Percentiles rank a stretch among this genome's conserved stretches.
phyloP scores from a whole-genome alignment of 495 filamentous ascomycete species.

The Penicillium ochrochloron region DNA sequence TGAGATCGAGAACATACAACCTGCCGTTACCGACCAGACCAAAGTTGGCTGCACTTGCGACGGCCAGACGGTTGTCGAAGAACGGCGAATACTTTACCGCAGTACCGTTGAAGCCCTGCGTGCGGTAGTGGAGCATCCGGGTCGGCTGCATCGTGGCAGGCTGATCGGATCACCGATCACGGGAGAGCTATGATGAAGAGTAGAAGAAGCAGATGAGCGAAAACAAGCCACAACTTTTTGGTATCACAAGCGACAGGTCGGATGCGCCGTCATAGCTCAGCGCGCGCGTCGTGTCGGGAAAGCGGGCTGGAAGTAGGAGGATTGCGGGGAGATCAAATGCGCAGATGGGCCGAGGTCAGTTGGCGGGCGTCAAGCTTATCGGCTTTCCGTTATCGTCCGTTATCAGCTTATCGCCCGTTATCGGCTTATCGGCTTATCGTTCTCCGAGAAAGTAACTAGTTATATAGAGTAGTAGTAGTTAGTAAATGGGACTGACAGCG shows the following conservation, averaged over 20 bases:
- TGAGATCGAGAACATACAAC: slow-evolving; percentile 79
- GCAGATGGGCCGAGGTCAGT: slow-evolving; percentile 26
- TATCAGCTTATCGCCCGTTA: slow-evolving; percentile 4
- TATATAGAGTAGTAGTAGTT: too few relatives aligned
- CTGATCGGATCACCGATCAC: slow-evolving; percentile 21
- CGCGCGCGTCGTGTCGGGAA: slow-evolving; percentile 7
- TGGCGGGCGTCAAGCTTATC: slow-evolving; percentile 13
- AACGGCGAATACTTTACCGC: slow-evolving; percentile 97
- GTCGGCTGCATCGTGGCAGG: background rate
- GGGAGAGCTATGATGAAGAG: background rate
- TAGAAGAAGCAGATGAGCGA: background rate
- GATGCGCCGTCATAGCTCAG: slow-evolving; percentile 8
- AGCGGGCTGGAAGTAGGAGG: slow-evolving; percentile 7
- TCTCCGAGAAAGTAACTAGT: too few relatives aligned
- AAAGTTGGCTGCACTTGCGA: slow-evolving; percentile 86
- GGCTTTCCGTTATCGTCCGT: slow-evolving; percentile 8
- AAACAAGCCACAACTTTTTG: background rate
- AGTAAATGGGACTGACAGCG: too few relatives aligned
- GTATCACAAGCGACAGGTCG: slow-evolving; percentile 22
- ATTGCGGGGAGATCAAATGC: slow-evolving; percentile 31
- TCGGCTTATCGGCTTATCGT: too few relatives aligned
- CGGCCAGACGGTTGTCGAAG: slow-evolving; percentile 91
- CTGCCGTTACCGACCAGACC: slow-evolving; percentile 96
- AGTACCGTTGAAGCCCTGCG: slow-evolving; percentile 91
- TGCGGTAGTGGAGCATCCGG: slow-evolving; percentile 88